A percentile compares a stretch with the other conserved stretches of the same genome.
Evolutionary conservation across 345 rosid genomes (phyloP).

Genomic region (Nephelium lappaceum): DNA sequence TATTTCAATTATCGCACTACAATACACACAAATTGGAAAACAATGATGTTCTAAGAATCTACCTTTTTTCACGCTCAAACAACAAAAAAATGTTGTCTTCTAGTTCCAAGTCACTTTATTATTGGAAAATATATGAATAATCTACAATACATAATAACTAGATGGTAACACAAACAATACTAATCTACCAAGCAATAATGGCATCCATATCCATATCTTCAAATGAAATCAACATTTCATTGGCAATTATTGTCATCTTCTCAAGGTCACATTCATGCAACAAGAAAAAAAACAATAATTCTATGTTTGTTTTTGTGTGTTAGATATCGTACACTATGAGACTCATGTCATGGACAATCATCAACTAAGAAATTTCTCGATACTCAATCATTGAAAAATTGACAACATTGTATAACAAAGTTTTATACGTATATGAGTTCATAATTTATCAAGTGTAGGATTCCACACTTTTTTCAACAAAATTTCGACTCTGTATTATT

Average conservation of each 20-base stretch:
- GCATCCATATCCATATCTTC: background rate
- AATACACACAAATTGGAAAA: too few species aligned
- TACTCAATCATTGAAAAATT: background rate
- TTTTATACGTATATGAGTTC: background rate
- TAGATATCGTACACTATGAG: background rate
- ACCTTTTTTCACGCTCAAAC: too few species aligned
- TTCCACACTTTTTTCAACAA: too few species aligned
- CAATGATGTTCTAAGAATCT: too few species aligned
- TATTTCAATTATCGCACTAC: too few species aligned
- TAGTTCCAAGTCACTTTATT: too few species aligned
- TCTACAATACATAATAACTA: too few species aligned
- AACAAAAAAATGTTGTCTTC: too few species aligned
- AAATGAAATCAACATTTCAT: background rate
- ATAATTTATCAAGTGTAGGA: too few species aligned
- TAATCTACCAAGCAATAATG: background rate
- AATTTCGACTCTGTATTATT: too few species aligned
- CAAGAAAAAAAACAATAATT: background rate
- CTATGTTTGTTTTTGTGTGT: background rate
- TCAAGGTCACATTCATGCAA: background rate
- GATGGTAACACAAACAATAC: background rate
- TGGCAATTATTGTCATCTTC: background rate
- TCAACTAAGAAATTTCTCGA: background rate
- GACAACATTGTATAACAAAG: background rate
- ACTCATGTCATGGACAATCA: background rate
- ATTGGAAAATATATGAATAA: too few species aligned